These are phyloP conservation scores for Clonostachys chloroleuca DNA, from an alignment of 2,329 filamentous ascomycete species.

Conservation along the genomic window DNA sequence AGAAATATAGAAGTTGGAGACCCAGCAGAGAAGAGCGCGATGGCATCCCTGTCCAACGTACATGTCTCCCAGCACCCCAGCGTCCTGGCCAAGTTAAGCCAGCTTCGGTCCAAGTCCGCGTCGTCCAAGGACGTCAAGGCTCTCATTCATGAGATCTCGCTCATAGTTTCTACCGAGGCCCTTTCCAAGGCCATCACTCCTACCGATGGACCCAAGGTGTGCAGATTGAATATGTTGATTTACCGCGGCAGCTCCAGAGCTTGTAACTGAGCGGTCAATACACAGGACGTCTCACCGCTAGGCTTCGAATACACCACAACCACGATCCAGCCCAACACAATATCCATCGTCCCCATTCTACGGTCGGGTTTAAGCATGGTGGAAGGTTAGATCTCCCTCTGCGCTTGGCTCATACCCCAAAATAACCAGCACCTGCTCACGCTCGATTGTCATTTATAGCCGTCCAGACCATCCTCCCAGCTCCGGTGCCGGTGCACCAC, in stretches of 20 bases:
- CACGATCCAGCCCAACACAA: conserved; percentile 55
- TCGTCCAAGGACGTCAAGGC: conserved; percentile 72
- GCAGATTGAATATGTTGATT: neutral
- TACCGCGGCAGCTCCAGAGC: conserved; percentile 9
- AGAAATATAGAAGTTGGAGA: too few species aligned
- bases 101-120: conserved; percentile 72
- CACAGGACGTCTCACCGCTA: conserved; percentile 71
- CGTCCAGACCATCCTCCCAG: conserved; percentile 76
- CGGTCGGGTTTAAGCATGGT: conserved; percentile 89
- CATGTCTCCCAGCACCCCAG: conserved; percentile 86
- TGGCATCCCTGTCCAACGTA: conserved; percentile 48
- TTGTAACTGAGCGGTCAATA: neutral
- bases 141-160: conserved; percentile 80
- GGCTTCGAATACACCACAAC: conserved; percentile 70
- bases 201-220: conserved; percentile 59
- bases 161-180: conserved; percentile 80
- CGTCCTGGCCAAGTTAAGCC: conserved; percentile 81
- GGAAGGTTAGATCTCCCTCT: conserved; percentile 50
- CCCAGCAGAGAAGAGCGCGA: conserved; percentile 4
- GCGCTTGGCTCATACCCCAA: neutral
- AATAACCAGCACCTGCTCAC: neutral
- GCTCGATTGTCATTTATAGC: conserved; percentile 37
- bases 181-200: conserved; percentile 59
- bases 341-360: conserved; percentile 89
- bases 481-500: conserved; percentile 80